Base-by-base conservation (phyloP, 2,329 filamentous ascomycete genomes). In the Fonsecaea erecta region DNA sequence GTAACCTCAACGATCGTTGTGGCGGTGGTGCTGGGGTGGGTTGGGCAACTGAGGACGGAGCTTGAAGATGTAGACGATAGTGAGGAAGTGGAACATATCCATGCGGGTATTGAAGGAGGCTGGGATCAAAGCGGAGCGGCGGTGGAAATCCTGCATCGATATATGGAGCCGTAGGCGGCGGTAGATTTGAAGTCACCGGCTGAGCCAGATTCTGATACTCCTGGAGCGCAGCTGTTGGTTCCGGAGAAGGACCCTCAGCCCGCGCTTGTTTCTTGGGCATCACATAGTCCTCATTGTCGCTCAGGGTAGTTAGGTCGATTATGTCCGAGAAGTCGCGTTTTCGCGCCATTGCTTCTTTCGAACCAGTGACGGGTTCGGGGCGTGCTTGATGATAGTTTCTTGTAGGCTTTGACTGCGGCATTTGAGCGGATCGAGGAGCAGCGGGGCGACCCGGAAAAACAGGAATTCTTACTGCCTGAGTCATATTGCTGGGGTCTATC, bases 281-380 rank as follows among this genome's bases (percentile, higher is more conserved):
- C 59, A 75, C 72, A 46, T 73, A 67, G 70, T 79, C 71, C 0
- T 81, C 79, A 24, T 85, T 82, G 43, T 82, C 81, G 16, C 80
- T 80, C 18, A 82, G 71, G 34, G 74, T 72, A 3, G 83, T 82
- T 59, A 86, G 72, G 71, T 86, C 84, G 5, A 86, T 77, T 48
- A 87, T 74, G 30, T 86, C 84, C 28, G 76, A 79, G 67, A 86
- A 82, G 7, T 77, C 81, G 24, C 83, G 79, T 71, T 86, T 87
- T 28, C 82, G 77, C n/a, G 85, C 84, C 60, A 80, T 80, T 70
- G 84, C 82, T 71, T 82, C 83, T 69, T 86, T 86, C 67, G 83
- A 73, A 8, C 73, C 73, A n/a, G 73, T 70, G 1, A 66, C 59
- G 7, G 72, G 71, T 43, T 70, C 67, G n/a, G 63, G 62, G 9